Conservation (phyloP, 441 rosid genomes). For the Metrosideros polymorpha region DNA sequence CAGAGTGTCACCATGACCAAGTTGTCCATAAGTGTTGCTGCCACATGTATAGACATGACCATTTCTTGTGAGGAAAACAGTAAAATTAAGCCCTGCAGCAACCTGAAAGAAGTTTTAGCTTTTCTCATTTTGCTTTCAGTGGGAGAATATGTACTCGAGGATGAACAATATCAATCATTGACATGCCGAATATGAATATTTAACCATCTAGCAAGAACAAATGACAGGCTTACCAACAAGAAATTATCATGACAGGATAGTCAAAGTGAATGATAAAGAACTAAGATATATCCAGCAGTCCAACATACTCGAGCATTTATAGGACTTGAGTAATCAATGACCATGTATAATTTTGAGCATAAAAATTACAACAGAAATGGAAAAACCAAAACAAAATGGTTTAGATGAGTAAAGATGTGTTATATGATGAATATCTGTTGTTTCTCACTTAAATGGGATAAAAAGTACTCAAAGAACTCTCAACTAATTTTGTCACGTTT, state of each 20-base stretch:
- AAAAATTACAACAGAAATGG: neutral
- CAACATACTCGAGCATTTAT: neutral
- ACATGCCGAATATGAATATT: neutral
- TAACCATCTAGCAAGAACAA: neutral
- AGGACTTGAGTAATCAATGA: neutral
- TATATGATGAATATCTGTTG: neutral
- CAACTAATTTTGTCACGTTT: neutral
- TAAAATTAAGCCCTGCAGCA: constrained; percentile 84
- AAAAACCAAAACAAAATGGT: neutral
- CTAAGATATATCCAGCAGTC: neutral
- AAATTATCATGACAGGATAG: neutral
- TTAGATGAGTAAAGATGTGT: neutral
- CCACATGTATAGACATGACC: constrained; percentile 82
- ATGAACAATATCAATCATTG: neutral
- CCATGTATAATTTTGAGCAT: neutral
- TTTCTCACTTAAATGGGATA: neutral
- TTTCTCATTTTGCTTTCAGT: neutral
- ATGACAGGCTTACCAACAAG: neutral
- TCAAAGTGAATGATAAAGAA: neutral
- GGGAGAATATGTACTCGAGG: neutral
- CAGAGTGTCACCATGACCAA: constrained; percentile 81
- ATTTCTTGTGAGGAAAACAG: constrained; percentile 68
- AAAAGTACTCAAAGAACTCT: neutral
- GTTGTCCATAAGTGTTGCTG: constrained; percentile 72
- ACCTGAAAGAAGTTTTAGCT: constrained; percentile 42